Conservation (phyloP, 2,329 filamentous ascomycete species). For the Diaporthe citri region DNA sequence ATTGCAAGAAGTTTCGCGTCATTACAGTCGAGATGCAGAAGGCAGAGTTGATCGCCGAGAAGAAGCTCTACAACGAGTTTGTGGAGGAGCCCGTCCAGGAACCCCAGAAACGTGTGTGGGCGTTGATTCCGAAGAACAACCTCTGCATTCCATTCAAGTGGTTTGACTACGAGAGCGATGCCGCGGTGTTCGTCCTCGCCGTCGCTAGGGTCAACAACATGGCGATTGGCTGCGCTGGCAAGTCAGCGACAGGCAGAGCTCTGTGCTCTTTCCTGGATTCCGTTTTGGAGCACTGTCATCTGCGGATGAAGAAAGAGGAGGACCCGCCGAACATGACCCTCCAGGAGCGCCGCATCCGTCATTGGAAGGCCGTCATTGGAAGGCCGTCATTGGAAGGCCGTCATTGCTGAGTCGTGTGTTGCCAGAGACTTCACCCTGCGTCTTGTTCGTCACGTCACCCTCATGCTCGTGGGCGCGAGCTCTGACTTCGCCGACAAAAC, state of each 20-base stretch:
- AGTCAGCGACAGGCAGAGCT: too few relatives aligned
- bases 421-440: neutral
- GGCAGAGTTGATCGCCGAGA: neutral
- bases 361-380: neutral
- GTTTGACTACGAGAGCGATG: neutral
- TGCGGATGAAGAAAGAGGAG: neutral
- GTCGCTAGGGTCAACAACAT: neutral
- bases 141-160: neutral
- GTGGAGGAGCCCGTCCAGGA: neutral
- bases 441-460: conserved; percentile 10
- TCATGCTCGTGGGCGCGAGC: neutral
- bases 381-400: neutral
- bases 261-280: neutral
- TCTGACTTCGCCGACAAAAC: neutral
- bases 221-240: neutral
- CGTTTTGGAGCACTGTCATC: neutral
- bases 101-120: neutral
- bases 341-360: neutral
- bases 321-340: neutral
- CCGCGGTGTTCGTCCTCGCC: neutral
- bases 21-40: neutral
- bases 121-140: neutral
- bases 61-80: neutral
- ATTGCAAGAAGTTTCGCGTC: neutral
- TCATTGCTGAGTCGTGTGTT: neutral